Percentiles rank a stretch among this genome's conserved stretches.
phyloP scores from a whole-genome alignment of 108 stramenopile genomes.

The Cyclotella baltica region DNA sequence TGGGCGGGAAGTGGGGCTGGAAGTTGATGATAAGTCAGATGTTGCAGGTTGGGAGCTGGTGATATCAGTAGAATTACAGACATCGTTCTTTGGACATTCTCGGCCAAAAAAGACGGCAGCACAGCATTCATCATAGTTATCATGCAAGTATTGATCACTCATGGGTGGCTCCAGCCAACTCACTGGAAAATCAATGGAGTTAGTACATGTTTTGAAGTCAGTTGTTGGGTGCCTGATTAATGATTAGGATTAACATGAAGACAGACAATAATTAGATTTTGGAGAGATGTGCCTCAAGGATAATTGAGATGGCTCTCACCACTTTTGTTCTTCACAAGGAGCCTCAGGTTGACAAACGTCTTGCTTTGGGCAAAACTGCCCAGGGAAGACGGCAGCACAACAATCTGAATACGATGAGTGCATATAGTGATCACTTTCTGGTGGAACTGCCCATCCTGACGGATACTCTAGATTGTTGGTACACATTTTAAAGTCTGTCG shows the following conservation, averaged over 20 bases:
- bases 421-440: neutral
- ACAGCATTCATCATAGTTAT: neutral
- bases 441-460: neutral
- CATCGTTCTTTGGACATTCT: slow-evolving; percentile 2
- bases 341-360: neutral
- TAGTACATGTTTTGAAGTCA: slow-evolving; percentile 9
- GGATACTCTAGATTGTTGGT: neutral
- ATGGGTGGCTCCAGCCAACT: neutral
- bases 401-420: neutral
- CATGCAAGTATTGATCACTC: slow-evolving; percentile 11
- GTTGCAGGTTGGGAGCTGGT: neutral
- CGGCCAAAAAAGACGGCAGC: neutral
- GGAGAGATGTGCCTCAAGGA: too few relatives aligned
- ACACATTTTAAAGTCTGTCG: neutral
- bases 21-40: too few relatives aligned
- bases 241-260: neutral
- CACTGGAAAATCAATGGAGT: slow-evolving; percentile 1
- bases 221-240: slow-evolving; percentile 4
- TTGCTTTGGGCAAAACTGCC: neutral
- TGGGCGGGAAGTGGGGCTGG: neutral
- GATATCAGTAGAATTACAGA: neutral
- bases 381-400: neutral
- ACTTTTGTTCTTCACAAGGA: neutral
- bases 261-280: too few relatives aligned
- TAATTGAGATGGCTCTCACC: too few relatives aligned